Base-by-base conservation (phyloP, 495 filamentous ascomycete species). In the Pseudevernia furfuracea region DNA sequence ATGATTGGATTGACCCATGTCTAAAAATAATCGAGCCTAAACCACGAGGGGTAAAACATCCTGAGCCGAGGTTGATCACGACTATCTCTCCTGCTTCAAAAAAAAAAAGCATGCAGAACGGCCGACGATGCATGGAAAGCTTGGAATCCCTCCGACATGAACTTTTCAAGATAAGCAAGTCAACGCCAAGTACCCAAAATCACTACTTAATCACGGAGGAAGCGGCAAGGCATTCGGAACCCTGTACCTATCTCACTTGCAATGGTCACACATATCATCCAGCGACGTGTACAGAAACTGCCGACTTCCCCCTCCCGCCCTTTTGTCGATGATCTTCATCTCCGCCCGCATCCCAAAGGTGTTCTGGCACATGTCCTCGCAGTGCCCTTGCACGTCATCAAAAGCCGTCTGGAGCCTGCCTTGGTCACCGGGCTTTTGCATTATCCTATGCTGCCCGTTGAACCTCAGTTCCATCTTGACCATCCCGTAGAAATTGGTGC, bases 201-300 rank as follows among this genome's bases (percentile, higher is more conserved):
- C 21, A 14, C 9, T 36, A 36, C 4, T 36, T 4, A 8, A 36
- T 36, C 48, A 15, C 4, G 1, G n/a, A 14, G 3, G 4, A 52
- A 28, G n/a, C 23, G 4, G 8, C 28, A 28, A 23, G 14, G 4
- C 9, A 28, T 28, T 10, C 25, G 1, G 25, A 28, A 28, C n/a
- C 48, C 25, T 28, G 25, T 30, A 11, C 19, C 14, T 30, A 14
- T 55, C 28, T 55, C 30, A 34, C 30, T 34, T 55, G 52, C 52
- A 55, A 55, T 34, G 52, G 15, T 55, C 52, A 55, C 52, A 34
- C 52, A 55, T 55, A 17, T 55, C 52, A 30, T 55, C 52, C 52
- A 55, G 2, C 4, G 5, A 7, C 28, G 49, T 53, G 12, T 53
- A 53, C 25, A 53, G 9, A 32, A 5, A 53, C 14, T 53, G 49